Conservation (phyloP, 345 rosid genomes). For the Diplotaxis tenuifolia region DNA sequence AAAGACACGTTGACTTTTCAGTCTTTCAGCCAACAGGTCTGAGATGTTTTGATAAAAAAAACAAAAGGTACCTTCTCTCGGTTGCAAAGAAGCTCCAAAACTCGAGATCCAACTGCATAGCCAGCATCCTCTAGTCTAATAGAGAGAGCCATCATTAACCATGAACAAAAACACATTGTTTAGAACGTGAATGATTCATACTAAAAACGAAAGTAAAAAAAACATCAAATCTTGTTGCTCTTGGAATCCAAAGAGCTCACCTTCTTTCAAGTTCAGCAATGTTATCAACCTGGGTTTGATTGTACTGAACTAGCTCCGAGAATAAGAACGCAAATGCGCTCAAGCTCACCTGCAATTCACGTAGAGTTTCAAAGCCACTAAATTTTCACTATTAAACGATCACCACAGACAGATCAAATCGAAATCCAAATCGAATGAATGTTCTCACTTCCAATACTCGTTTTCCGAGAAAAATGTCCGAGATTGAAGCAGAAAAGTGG, state of each 20-base stretch:
- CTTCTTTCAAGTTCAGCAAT: slow-evolving; percentile 92
- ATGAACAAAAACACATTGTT: not conserved
- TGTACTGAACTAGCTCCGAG: slow-evolving; percentile 94
- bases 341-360: slow-evolving; percentile 54
- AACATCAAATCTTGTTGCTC: not conserved
- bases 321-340: slow-evolving; percentile 54
- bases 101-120: slow-evolving; percentile 84
- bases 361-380: not conserved
- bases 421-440: slow-evolving; percentile 12
- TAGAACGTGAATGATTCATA: not conserved
- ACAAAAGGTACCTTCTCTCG: slow-evolving; percentile 62
- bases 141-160: slow-evolving; percentile 6
- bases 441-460: slow-evolving; percentile 13
- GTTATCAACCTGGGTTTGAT: slow-evolving; percentile 95
- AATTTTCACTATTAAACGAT: not conserved
- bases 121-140: slow-evolving; percentile 95
- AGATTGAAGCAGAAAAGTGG: not conserved
- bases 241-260: slow-evolving; percentile 34
- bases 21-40: not conserved
- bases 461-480: slow-evolving; percentile 14
- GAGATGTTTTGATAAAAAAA: not conserved
- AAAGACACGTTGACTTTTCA: not conserved
- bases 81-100: slow-evolving; percentile 87
- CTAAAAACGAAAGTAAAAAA: not conserved
- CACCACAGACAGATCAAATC: slow-evolving; percentile 8